A percentile compares a stretch with the other conserved stretches of the same genome.
Conservation (phyloP, 768 basidiomycete genomes). For the Trametes gibbosa region DNA sequence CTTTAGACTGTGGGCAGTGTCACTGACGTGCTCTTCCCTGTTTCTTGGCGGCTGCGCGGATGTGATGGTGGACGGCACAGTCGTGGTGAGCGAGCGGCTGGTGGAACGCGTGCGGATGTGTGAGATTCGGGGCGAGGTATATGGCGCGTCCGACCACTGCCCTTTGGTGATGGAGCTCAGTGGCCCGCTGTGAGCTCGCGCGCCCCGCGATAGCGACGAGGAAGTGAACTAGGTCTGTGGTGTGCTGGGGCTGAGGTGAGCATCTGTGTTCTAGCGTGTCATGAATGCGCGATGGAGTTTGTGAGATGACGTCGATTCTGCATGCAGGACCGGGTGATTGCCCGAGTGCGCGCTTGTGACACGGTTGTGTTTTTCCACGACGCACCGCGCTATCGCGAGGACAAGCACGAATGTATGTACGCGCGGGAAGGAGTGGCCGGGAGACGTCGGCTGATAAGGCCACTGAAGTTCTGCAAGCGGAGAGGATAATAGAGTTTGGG, state of each 20-base stretch:
- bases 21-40: neutral
- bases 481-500: constrained; percentile 1
- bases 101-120: constrained; percentile 68
- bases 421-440: neutral
- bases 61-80: constrained; percentile 39
- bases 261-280: neutral
- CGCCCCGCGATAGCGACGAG: neutral
- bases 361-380: too few species aligned
- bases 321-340: neutral
- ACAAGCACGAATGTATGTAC: neutral
- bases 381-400: neutral
- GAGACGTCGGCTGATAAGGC: constrained; percentile 16
- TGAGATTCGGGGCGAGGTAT: constrained; percentile 82
- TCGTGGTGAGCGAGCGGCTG: constrained; percentile 73
- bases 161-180: constrained; percentile 78
- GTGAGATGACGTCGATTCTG: neutral
- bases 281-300: too few species aligned
- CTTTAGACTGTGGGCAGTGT: neutral
- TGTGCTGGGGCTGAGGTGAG: constrained; percentile 6
- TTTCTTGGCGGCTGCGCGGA: neutral
- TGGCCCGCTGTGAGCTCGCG: constrained; percentile 33
- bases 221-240: neutral
- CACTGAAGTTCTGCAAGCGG: neutral
- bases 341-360: neutral
- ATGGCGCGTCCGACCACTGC: constrained; percentile 85